Conservation (phyloP, 352 stramenopile genomes). For the Poterioochromonas sp. region DNA sequence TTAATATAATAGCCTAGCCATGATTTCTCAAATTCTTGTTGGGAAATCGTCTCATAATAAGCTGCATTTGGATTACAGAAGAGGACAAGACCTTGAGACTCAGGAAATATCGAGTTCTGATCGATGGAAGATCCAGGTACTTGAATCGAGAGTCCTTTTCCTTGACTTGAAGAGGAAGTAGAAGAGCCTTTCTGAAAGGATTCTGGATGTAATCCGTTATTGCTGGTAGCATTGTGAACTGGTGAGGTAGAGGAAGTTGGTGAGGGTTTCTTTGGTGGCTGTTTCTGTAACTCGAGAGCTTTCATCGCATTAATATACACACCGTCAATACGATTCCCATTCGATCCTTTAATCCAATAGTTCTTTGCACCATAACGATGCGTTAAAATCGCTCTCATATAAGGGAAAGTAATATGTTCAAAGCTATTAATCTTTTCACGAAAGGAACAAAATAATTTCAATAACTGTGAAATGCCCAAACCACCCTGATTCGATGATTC, state of each 20-base stretch:
- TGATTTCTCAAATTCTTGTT: neutral
- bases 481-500: neutral
- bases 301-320: neutral
- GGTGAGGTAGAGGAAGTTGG: neutral
- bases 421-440: neutral
- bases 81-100: neutral
- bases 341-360: neutral
- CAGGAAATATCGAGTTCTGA: too few relatives aligned
- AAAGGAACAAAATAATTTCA: neutral
- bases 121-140: too few relatives aligned
- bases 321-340: constrained; percentile 3
- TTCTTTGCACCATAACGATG: neutral
- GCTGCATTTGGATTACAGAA: constrained; percentile 28
- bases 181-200: too few relatives aligned
- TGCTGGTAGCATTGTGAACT: neutral
- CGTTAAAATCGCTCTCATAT: neutral
- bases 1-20: constrained; percentile 21
- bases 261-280: neutral
- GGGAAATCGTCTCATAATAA: constrained; percentile 6
- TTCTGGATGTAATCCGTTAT: too few relatives aligned
- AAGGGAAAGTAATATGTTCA: neutral
- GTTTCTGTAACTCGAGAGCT: neutral
- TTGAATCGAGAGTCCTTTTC: too few relatives aligned
- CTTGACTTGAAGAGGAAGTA: too few relatives aligned
- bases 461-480: neutral